These are phyloP conservation scores for Linum usitatissimum DNA, from an alignment of 345 rosid genomes.

Conservation along the genomic window DNA sequence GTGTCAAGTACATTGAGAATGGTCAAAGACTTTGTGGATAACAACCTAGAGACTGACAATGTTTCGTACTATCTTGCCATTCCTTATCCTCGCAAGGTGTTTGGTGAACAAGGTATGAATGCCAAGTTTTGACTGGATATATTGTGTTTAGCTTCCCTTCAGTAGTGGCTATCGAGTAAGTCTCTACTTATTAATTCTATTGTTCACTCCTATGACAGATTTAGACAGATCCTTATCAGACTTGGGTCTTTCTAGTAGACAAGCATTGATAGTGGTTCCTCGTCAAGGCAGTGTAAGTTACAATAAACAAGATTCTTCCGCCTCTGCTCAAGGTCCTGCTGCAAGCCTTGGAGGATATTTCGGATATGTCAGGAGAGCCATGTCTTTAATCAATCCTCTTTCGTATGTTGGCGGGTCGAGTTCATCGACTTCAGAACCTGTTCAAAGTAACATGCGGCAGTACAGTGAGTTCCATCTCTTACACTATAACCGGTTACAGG, in stretches of 20 bases:
- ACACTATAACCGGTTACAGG: background rate
- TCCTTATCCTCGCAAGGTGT: constrained; percentile 84
- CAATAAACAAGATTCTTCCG: constrained; percentile 28
- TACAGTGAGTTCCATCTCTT: constrained; percentile 25
- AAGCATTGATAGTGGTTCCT: constrained; percentile 73
- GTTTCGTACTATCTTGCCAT: constrained; percentile 65
- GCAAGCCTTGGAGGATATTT: constrained; percentile 57
- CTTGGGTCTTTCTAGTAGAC: constrained; percentile 63
- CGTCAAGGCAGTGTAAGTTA: constrained; percentile 29
- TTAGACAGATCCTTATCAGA: constrained; percentile 56
- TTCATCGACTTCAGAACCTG: constrained; percentile 37
- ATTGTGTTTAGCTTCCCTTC: background rate
- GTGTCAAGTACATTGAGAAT: constrained; percentile 40
- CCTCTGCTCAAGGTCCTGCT: constrained; percentile 24
- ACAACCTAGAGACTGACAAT: constrained; percentile 33
- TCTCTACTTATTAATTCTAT: background rate
- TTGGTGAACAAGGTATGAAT: constrained; percentile 61
- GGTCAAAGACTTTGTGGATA: constrained; percentile 66
- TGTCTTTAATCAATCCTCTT: constrained; percentile 68
- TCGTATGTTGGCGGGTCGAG: constrained; percentile 53
- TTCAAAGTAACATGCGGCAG: constrained; percentile 35
- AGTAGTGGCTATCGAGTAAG: background rate
- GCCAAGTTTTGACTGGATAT: background rate
- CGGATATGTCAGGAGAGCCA: constrained; percentile 32
- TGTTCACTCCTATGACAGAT: constrained; percentile 35